Evolutionary conservation across 169 alveolate genomes (phyloP), one percentile per base, ranked within the genome.

Genomic region (Eimeria praecox): DNA sequence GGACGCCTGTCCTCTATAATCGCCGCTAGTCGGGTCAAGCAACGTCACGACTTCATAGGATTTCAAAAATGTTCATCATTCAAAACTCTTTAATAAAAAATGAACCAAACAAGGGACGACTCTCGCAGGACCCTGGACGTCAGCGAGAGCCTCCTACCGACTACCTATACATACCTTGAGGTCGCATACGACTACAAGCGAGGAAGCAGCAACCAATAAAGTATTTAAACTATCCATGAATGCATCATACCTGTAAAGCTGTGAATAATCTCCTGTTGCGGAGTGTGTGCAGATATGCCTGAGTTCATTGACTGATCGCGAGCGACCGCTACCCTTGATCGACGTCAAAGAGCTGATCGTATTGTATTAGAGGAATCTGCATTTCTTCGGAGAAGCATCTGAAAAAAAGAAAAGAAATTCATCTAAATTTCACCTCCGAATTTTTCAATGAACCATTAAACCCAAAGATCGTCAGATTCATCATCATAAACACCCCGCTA

Each of bases 11-110:
- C 38, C 12, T 6, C 35, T 64, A 6, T 64, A 27, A 64, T 27
- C 14, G 38, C 33, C 91, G 91, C 91, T 83, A 83, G 73, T 64
- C 91, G 49, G 35, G n/a, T 44, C 49, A n/a, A 9, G 2, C 14
- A 22, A 30, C 52, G 75, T 52, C 46, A 30, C 73, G 59, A 30
- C 73, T 24, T 40, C 18, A 27, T 3, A 83, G 12, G 35, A 83
- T 38, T 38, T 54, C 0, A n/a, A 83, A 46, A 30, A 22, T 10
- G 30, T 5, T n/a, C 24, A 9, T 44, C 40, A 40, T 78, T 83
- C 33, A 12, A n/a, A 83, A 83, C 38, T 33, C n/a, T 8, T 83
- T 33, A 30, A 33, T 44, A 18, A 52, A 83, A 46, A 83, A 42
- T 9, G 38, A 35, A 54, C 8, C 9, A 10, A 75, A 42, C 30